A percentile compares a stretch with the other conserved stretches of the same genome.
phyloP scores from a whole-genome alignment of 345 rosid genomes.

The Bruguiera parviflora region DNA sequence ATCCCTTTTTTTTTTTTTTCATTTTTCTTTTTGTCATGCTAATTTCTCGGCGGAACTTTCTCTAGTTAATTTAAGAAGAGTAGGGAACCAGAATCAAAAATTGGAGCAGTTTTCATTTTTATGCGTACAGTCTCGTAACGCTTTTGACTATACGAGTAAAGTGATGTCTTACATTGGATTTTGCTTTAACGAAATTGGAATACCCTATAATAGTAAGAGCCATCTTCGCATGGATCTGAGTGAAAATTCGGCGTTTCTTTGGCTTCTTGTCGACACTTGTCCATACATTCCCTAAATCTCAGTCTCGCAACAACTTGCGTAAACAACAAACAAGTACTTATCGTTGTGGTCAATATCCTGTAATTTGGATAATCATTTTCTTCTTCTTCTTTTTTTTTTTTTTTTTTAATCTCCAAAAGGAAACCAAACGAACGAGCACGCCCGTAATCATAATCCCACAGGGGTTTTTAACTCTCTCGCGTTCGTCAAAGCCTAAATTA shows the following conservation, averaged over 20 bases:
- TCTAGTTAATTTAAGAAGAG: background rate
- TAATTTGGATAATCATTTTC: conserved; percentile 30
- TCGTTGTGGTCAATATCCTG: conserved; percentile 17
- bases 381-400: too few species aligned
- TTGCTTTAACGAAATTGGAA: conserved; percentile 19
- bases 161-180: conserved; percentile 20
- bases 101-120: background rate
- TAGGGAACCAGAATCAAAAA: conserved; percentile 15
- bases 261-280: conserved; percentile 2
- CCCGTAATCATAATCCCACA: background rate
- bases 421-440: conserved; percentile 23
- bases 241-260: conserved; percentile 45
- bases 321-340: conserved; percentile 26
- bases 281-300: conserved; percentile 9
- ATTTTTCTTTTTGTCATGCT: too few species aligned
- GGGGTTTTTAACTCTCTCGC: too few species aligned
- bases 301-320: conserved; percentile 8
- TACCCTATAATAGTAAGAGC: conserved; percentile 16
- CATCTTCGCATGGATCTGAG: conserved; percentile 50
- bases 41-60: too few species aligned
- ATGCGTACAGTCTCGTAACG: background rate
- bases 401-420: background rate
- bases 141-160: conserved; percentile 16
- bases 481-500: too few species aligned
- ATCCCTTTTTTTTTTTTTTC: background rate